Evolutionary conservation across 345 rosid species (phyloP).

Genomic region (Gossypium sturtianum): DNA sequence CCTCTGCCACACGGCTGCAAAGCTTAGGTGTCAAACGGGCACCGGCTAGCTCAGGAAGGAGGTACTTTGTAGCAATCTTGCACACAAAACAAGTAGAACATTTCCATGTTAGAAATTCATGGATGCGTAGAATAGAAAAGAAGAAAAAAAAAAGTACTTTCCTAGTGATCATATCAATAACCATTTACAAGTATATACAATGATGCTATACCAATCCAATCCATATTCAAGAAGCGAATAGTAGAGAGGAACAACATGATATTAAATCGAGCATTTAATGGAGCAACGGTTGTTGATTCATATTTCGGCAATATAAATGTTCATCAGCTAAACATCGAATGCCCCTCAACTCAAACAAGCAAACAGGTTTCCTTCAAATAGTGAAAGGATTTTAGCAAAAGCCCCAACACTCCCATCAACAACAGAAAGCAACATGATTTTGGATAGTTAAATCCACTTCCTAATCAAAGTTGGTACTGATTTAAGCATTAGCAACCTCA

Average conservation of each 20-base stretch:
- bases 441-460: background rate
- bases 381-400: background rate
- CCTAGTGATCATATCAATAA: background rate
- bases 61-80: constrained; percentile 76
- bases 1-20: constrained; percentile 67
- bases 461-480: background rate
- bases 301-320: background rate
- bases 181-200: background rate
- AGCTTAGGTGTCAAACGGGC: constrained; percentile 66
- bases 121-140: background rate
- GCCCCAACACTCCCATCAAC: background rate
- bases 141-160: background rate
- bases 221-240: background rate
- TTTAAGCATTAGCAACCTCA: background rate
- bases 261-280: background rate
- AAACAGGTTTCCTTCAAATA: background rate
- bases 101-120: constrained; percentile 17
- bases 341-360: background rate
- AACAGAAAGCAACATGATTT: background rate
- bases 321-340: background rate
- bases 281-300: background rate
- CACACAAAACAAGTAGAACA: constrained; percentile 21
- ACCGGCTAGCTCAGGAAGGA: constrained; percentile 83
- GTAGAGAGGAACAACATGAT: background rate
- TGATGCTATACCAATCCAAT: background rate